These are phyloP conservation scores for Venturia asperata DNA, from an alignment of 2,329 filamentous ascomycete species.

Conservation along the genomic window DNA sequence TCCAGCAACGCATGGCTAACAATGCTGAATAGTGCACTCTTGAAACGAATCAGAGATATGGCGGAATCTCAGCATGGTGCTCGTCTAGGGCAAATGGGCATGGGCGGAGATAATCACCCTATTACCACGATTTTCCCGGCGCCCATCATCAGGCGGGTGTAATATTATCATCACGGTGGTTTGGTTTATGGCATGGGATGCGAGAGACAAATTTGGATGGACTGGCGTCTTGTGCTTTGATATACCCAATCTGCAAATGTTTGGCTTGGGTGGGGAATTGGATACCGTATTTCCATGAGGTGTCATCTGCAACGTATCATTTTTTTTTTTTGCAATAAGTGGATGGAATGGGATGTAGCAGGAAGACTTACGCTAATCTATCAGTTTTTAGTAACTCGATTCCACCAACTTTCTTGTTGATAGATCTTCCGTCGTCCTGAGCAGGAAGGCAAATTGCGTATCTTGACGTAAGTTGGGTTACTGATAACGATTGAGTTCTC, in stretches of 20 bases:
- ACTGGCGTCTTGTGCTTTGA: slow-evolving; percentile 5
- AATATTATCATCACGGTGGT: not conserved
- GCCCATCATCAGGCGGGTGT: slow-evolving; percentile 7
- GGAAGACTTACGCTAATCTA: not conserved
- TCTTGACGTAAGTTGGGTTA: too few relatives aligned
- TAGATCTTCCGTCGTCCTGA: too few relatives aligned
- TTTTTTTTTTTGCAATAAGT: not conserved
- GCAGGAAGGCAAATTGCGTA: too few relatives aligned
- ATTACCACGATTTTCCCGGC: slow-evolving; percentile 8
- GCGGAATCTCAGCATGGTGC: slow-evolving; percentile 27
- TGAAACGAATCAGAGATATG: slow-evolving; percentile 41
- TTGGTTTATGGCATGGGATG: not conserved
- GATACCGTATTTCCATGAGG: not conserved
- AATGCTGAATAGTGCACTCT: slow-evolving; percentile 31
- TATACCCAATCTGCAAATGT: slow-evolving; percentile 6
- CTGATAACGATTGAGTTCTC: too few relatives aligned
- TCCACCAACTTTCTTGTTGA: too few relatives aligned
- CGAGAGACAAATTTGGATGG: not conserved
- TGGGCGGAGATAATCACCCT: not conserved
- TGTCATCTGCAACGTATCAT: not conserved
- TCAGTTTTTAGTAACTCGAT: not conserved
- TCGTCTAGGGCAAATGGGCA: not conserved
- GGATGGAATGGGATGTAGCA: not conserved
- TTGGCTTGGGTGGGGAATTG: not conserved
- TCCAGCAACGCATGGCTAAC: slow-evolving; percentile 6